A percentile compares a stretch with the other conserved stretches of the same genome.
These are phyloP conservation scores for Pythium rhizo-oryzae DNA, from an alignment of 352 stramenopile genomes.

Conservation along the genomic window DNA sequence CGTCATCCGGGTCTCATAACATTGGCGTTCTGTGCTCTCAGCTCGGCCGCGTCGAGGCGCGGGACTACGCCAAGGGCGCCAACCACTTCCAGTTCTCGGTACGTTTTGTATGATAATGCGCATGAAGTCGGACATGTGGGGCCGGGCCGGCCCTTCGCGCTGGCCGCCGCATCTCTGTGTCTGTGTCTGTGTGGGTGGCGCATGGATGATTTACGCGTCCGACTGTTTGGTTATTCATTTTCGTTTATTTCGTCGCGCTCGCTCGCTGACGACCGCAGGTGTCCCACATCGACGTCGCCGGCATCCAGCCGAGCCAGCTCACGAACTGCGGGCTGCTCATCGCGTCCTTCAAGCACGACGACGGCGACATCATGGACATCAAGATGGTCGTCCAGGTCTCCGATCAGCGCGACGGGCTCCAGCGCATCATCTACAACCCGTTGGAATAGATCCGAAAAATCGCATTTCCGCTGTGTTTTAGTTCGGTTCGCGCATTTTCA, in stretches of 20 bases:
- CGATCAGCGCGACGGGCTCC: conserved; percentile 64
- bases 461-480: neutral
- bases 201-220: neutral
- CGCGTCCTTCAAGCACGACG: conserved; percentile 73
- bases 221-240: neutral
- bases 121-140: no score
- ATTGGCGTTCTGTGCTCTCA: conserved; percentile 28
- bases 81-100: conserved; percentile 90
- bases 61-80: conserved; percentile 61
- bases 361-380: conserved; percentile 80
- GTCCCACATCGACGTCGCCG: conserved; percentile 65
- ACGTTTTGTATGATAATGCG: no score
- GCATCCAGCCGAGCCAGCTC: conserved; percentile 82
- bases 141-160: no score
- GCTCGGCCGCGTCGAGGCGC: conserved; percentile 65
- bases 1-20: neutral
- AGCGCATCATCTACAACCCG: conserved; percentile 89
- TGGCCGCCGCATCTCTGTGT: conserved; percentile 9
- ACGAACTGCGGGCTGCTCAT: conserved; percentile 89
- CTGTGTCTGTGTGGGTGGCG: conserved; percentile 14
- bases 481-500: no score
- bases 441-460: conserved; percentile 59
- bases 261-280: conserved; percentile 32
- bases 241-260: neutral
- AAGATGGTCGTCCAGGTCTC: conserved; percentile 92